These are phyloP conservation scores for Hyphodiscus sp. DNA, from an alignment of 2,329 filamentous ascomycete species.

Conservation along the genomic window DNA sequence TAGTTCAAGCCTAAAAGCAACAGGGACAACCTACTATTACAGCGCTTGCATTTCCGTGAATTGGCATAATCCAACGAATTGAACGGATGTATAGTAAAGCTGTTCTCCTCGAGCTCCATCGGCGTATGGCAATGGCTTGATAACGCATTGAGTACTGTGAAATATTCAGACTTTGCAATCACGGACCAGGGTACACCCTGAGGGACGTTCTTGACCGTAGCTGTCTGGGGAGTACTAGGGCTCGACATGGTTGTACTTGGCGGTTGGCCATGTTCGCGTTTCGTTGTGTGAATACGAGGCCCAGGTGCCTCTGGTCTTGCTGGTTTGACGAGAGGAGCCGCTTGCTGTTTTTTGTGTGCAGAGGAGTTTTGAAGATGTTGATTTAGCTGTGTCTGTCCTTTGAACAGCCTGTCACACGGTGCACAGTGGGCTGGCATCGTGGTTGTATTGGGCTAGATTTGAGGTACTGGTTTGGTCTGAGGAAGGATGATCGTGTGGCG, in stretches of 20 bases:
- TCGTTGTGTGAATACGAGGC: too few relatives aligned
- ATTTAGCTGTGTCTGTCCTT: slow-evolving; percentile 4
- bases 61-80: slow-evolving; percentile 5
- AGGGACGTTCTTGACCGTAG: neutral
- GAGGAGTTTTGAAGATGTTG: slow-evolving; percentile 7
- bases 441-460: neutral
- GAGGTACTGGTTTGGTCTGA: neutral
- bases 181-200: slow-evolving; percentile 9
- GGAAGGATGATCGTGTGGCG: too few relatives aligned
- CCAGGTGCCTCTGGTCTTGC: neutral
- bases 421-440: slow-evolving; percentile 3
- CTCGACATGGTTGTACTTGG: neutral
- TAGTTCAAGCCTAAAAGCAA: neutral
- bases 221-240: neutral
- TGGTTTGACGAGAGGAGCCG: neutral
- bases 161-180: slow-evolving; percentile 4
- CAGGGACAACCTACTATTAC: slow-evolving; percentile 9
- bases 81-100: slow-evolving; percentile 8
- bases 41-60: slow-evolving; percentile 13
- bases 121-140: slow-evolving; percentile 11
- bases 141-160: slow-evolving; percentile 6
- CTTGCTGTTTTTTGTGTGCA: slow-evolving; percentile 5
- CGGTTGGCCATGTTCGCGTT: neutral
- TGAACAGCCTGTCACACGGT: slow-evolving; percentile 6
- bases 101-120: slow-evolving; percentile 6